Conservation (phyloP, 805 yeast species). For the Hanseniaspora hatyaiensis region DNA sequence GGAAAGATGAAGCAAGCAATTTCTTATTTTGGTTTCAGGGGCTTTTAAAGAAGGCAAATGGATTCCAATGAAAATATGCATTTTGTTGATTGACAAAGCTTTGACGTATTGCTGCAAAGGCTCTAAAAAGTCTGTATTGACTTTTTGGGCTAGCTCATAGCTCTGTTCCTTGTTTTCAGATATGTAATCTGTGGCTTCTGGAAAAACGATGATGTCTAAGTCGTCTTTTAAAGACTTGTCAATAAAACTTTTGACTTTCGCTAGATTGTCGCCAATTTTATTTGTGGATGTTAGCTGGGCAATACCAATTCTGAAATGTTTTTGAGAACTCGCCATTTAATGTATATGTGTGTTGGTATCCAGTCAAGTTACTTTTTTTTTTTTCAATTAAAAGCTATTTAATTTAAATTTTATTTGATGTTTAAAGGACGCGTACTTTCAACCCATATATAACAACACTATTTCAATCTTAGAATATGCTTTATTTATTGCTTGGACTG, state of each 20-base stretch:
- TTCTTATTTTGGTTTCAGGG: conserved; percentile 40
- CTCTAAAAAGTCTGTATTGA: conserved; percentile 35
- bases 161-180: conserved; percentile 61
- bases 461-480: too few species aligned
- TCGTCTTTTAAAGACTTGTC: conserved; percentile 48
- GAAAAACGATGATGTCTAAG: conserved; percentile 65
- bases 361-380: too few species aligned
- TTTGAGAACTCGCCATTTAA: neutral
- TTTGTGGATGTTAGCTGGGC: conserved; percentile 78
- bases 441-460: too few species aligned
- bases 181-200: conserved; percentile 88
- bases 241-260: conserved; percentile 47
- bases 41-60: conserved; percentile 56
- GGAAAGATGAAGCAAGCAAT: conserved; percentile 62
- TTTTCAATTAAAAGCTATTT: too few species aligned
- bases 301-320: conserved; percentile 50
- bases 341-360: neutral
- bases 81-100: conserved; percentile 26
- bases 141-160: conserved; percentile 42
- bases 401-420: too few species aligned
- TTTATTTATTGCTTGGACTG: too few species aligned
- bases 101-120: conserved; percentile 37
- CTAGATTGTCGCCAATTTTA: conserved; percentile 47
- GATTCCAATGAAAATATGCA: conserved; percentile 73
- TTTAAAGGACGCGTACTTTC: too few species aligned